A percentile compares a stretch with the other conserved stretches of the same genome.
Evolutionary conservation across 2,329 filamentous ascomycete genomes (phyloP).

Genomic region (Fusarium sp.): DNA sequence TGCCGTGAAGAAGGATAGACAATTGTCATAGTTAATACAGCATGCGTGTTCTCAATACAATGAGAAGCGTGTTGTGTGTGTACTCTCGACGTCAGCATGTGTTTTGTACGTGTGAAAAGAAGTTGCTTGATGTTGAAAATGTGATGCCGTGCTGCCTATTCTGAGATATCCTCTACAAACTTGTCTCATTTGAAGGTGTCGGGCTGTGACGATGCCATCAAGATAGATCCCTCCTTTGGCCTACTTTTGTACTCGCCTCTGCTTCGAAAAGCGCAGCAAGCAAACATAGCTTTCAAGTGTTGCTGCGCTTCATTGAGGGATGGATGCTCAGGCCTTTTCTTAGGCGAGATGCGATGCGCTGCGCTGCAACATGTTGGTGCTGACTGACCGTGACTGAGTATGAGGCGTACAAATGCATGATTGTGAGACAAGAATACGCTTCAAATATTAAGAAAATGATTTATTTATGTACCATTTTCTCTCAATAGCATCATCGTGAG

Average conservation of each 20-base stretch:
- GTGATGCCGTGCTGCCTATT: too few species aligned
- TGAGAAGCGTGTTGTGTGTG: too few species aligned
- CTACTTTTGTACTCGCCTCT: too few species aligned
- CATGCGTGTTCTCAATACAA: too few species aligned
- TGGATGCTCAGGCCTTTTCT: background rate
- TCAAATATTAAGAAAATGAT: background rate
- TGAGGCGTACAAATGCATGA: background rate
- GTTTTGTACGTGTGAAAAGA: too few species aligned
- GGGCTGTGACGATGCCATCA: background rate
- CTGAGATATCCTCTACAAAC: too few species aligned
- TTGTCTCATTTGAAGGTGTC: too few species aligned
- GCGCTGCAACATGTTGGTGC: background rate
- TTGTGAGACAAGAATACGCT: background rate
- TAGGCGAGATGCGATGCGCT: background rate
- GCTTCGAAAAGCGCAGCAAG: background rate
- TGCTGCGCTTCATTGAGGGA: background rate
- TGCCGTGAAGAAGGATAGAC: slow-evolving; percentile 56
- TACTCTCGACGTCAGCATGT: too few species aligned
- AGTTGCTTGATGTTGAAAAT: too few species aligned
- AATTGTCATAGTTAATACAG: too few species aligned
- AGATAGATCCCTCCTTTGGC: background rate
- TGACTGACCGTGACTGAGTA: background rate
- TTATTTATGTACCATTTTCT: background rate
- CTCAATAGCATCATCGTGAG: background rate
- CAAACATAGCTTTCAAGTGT: background rate